phyloP scores from a whole-genome alignment of 768 basidiomycete species.

The Mrakia blollopis region DNA sequence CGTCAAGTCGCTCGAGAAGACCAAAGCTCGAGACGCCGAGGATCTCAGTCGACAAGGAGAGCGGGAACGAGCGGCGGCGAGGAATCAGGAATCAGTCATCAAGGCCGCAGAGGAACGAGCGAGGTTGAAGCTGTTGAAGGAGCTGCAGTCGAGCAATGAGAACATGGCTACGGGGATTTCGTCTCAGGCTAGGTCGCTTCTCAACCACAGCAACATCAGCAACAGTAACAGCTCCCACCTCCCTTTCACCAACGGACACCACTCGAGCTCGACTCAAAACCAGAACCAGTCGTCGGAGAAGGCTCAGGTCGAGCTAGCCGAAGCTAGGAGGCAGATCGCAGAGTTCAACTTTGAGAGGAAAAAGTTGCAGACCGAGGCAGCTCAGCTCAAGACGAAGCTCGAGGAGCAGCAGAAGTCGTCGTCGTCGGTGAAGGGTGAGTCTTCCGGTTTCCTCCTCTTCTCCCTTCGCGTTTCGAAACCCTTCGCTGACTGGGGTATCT shows the following conservation, averaged over 20 bases:
- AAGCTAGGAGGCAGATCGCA: constrained; percentile 15
- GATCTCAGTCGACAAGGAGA: constrained; percentile 72
- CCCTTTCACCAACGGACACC: neutral
- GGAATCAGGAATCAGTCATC: constrained; percentile 54
- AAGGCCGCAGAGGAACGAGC: constrained; percentile 56
- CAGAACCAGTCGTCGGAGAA: constrained; percentile 4
- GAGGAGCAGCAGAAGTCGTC: neutral
- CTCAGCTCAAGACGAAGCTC: constrained; percentile 4
- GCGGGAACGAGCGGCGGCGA: constrained; percentile 49
- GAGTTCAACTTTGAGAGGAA: constrained; percentile 12
- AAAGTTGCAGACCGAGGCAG: constrained; percentile 7
- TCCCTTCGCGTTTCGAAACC: neutral
- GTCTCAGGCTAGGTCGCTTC: constrained; percentile 34
- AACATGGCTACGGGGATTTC: constrained; percentile 55
- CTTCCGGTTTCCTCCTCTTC: neutral
- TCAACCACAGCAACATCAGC: neutral
- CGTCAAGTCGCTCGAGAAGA: constrained; percentile 73
- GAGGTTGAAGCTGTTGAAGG: constrained; percentile 58
- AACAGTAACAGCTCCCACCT: too few relatives aligned
- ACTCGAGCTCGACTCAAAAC: neutral
- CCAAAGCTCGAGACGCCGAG: constrained; percentile 68
- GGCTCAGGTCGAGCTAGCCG: constrained; percentile 10
- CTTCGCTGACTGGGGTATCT: neutral
- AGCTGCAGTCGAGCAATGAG: constrained; percentile 60
- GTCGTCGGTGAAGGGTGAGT: neutral